phyloP scores from a whole-genome alignment of 1,284 basidiomycete species.

The Salmacisia buchloeana region DNA sequence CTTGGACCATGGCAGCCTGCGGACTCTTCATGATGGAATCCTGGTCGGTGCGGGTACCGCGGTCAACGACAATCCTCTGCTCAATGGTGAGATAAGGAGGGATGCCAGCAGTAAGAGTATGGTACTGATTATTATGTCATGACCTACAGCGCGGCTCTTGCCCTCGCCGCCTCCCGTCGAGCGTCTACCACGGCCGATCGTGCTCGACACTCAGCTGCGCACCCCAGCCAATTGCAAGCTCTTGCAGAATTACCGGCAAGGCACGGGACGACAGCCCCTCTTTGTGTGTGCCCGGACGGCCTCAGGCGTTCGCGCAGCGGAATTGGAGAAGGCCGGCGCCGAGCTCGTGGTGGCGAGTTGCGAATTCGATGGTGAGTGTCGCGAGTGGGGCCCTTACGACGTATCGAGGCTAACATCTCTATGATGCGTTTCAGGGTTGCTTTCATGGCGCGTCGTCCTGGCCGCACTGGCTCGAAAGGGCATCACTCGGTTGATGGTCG shows the following conservation, averaged over 20 bases:
- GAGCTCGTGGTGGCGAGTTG: constrained; percentile 49
- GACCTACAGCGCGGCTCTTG: constrained; percentile 54
- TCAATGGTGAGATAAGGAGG: constrained; percentile 66
- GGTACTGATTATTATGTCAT: too few species aligned
- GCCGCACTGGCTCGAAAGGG: constrained; percentile 48
- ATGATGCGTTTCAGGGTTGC: constrained; percentile 4
- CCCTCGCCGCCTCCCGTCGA: constrained; percentile 48
- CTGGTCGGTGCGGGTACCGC: constrained; percentile 85
- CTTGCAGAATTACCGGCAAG: constrained; percentile 62
- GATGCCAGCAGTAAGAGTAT: constrained; percentile 30
- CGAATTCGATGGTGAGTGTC: constrained; percentile 10
- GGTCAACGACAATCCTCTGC: constrained; percentile 82
- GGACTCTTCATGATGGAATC: constrained; percentile 80
- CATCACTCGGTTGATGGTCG: constrained; percentile 80
- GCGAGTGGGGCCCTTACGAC: constrained; percentile 39
- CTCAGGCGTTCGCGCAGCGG: constrained; percentile 22
- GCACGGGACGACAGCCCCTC: constrained; percentile 68
- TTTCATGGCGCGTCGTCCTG: constrained; percentile 22
- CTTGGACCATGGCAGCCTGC: constrained; percentile 27
- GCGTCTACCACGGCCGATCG: constrained; percentile 68
- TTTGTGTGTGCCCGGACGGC: constrained; percentile 58
- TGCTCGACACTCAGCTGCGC: constrained; percentile 72
- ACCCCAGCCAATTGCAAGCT: constrained; percentile 68
- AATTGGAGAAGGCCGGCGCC: constrained; percentile 51
- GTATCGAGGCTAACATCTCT: constrained; percentile 6